A percentile compares a stretch with the other conserved stretches of the same genome.
These are phyloP conservation scores for Grigorovia jiainica DNA, from an alignment of 805 yeast genomes.

Conservation along the genomic window DNA sequence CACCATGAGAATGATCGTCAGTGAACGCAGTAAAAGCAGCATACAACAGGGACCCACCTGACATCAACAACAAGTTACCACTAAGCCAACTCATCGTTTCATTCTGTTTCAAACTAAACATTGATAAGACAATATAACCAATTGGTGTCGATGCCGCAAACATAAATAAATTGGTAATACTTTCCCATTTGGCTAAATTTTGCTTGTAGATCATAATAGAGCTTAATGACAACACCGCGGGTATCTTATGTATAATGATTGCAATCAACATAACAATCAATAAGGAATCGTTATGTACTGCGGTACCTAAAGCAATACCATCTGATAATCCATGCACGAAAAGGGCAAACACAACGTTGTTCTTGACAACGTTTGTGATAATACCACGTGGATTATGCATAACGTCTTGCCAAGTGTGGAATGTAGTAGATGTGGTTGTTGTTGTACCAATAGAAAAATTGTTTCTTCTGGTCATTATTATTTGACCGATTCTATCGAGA, in stretches of 20 bases:
- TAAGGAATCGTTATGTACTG: conserved; percentile 33
- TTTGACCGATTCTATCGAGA: conserved; percentile 32
- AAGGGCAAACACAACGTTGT: conserved; percentile 48
- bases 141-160: conserved; percentile 29
- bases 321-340: conserved; percentile 53
- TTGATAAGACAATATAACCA: conserved; percentile 22
- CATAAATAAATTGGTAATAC: conserved; percentile 38
- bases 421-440: background rate
- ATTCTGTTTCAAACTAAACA: conserved; percentile 18
- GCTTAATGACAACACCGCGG: conserved; percentile 52
- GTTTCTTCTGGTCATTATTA: conserved; percentile 6
- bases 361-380: conserved; percentile 27
- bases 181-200: conserved; percentile 29
- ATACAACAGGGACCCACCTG: conserved; percentile 30
- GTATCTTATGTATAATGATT: conserved; percentile 53
- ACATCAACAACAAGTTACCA: conserved; percentile 25
- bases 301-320: conserved; percentile 54
- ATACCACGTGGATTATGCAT: conserved; percentile 16
- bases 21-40: conserved; percentile 28
- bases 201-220: conserved; percentile 39
- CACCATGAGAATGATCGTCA: conserved; percentile 9
- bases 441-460: background rate
- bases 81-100: conserved; percentile 25
- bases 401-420: conserved; percentile 14
- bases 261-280: conserved; percentile 41